phyloP scores from a whole-genome alignment of 2,329 filamentous ascomycete species.

The Paraconiothyrium brasiliense region DNA sequence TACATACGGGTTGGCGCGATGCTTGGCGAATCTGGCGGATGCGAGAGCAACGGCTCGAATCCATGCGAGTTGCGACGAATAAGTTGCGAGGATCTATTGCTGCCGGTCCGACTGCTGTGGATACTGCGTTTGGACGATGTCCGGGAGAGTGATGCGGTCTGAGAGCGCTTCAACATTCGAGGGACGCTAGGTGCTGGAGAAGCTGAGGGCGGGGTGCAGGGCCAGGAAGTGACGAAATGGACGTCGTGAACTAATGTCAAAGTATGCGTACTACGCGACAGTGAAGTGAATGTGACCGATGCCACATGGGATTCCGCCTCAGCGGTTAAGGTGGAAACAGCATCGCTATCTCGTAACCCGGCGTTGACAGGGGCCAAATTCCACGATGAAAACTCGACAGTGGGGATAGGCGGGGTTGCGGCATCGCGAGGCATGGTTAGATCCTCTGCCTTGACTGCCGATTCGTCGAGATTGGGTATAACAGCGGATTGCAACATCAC shows the following conservation, averaged over 20 bases:
- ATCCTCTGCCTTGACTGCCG: slow-evolving; percentile 43
- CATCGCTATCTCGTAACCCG: slow-evolving; percentile 37
- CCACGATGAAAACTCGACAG: slow-evolving; percentile 39
- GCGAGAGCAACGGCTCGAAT: slow-evolving; percentile 46
- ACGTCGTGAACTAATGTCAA: slow-evolving; percentile 60
- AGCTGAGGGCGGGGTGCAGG: slow-evolving; percentile 58
- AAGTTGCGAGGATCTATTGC: slow-evolving; percentile 21
- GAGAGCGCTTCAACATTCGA: slow-evolving; percentile 35
- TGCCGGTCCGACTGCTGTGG: slow-evolving; percentile 25
- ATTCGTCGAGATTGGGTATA: slow-evolving; percentile 34
- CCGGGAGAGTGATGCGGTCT: slow-evolving; percentile 37
- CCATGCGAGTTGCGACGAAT: slow-evolving; percentile 46
- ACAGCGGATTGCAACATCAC: slow-evolving; percentile 49
- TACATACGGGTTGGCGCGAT: slow-evolving; percentile 39
- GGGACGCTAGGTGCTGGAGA: slow-evolving; percentile 32
- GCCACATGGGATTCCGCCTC: slow-evolving; percentile 39
- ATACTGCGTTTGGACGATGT: slow-evolving; percentile 45
- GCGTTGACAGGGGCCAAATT: slow-evolving; percentile 34
- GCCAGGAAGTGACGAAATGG: slow-evolving; percentile 64
- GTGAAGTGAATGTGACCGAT: slow-evolving; percentile 46
- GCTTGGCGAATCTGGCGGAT: slow-evolving; percentile 42
- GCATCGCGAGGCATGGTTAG: slow-evolving; percentile 51
- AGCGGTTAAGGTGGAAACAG: slow-evolving; percentile 18
- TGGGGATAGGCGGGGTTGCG: slow-evolving; percentile 23
- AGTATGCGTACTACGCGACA: slow-evolving; percentile 25